phyloP scores from a whole-genome alignment of 345 rosid species.

The Ricinus communis region DNA sequence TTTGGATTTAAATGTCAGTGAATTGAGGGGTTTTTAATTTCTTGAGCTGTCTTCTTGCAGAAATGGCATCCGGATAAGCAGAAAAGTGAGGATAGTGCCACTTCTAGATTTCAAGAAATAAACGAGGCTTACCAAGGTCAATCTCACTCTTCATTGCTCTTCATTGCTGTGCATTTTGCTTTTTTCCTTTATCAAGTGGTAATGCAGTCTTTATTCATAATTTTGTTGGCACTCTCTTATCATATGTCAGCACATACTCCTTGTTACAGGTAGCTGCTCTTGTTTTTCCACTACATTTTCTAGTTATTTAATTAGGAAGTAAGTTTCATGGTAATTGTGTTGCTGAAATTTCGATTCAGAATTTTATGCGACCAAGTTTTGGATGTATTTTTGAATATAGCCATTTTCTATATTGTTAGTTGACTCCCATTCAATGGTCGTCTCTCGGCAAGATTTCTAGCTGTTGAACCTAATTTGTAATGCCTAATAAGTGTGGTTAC shows the following conservation, averaged over 20 bases:
- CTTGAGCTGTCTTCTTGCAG: slow-evolving; percentile 38
- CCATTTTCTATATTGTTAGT: neutral
- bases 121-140: slow-evolving; percentile 95
- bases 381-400: no score
- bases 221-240: neutral
- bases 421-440: neutral
- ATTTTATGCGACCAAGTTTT: neutral
- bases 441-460: neutral
- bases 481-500: neutral
- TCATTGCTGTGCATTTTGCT: neutral
- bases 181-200: no score
- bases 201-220: neutral
- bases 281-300: neutral
- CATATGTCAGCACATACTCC: neutral
- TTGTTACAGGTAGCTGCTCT: neutral
- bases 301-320: neutral
- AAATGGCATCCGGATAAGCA: slow-evolving; percentile 98
- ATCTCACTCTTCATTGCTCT: neutral
- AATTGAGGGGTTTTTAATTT: neutral
- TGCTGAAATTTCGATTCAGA: neutral
- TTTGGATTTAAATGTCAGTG: neutral
- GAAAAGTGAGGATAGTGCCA: slow-evolving; percentile 56
- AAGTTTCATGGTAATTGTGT: neutral
- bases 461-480: neutral
- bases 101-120: slow-evolving; percentile 90